These are phyloP conservation scores for Ceratocystis harringtonii DNA, from an alignment of 2,329 filamentous ascomycete genomes.

Conservation along the genomic window DNA sequence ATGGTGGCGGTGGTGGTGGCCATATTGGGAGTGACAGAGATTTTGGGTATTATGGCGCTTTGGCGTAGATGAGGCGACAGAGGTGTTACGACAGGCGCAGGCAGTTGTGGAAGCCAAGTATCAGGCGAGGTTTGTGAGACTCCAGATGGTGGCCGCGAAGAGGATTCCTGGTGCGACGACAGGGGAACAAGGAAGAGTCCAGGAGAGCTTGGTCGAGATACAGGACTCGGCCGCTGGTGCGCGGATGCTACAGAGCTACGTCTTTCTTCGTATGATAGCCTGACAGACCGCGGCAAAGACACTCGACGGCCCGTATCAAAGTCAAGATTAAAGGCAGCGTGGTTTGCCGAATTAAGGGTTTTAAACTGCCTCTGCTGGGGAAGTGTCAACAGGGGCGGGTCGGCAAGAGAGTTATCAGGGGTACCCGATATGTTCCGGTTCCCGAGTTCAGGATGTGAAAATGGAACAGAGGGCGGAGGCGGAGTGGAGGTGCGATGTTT, in stretches of 20 bases:
- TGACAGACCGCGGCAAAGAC: constrained; percentile 39
- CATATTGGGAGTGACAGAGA: constrained; percentile 29
- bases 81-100: constrained; percentile 11
- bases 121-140: background rate
- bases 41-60: constrained; percentile 38
- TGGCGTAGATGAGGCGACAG: constrained; percentile 23
- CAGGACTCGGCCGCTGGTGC: background rate
- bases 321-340: constrained; percentile 39
- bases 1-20: constrained; percentile 23
- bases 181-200: background rate
- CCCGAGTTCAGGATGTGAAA: constrained; percentile 32
- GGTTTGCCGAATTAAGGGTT: constrained; percentile 25
- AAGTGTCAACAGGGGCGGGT: constrained; percentile 38
- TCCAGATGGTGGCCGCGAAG: background rate
- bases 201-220: background rate
- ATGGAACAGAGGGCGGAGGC: constrained; percentile 36
- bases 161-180: background rate
- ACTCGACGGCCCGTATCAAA: constrained; percentile 31
- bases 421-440: constrained; percentile 26
- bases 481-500: constrained; percentile 39
- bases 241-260: background rate
- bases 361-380: constrained; percentile 35
- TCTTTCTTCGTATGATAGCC: constrained; percentile 39
- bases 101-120: background rate
- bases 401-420: constrained; percentile 27